Evolutionary conservation across 1,139 yeast genomes (phyloP).

Genomic region (Suzukiozyma palmioleophila): DNA sequence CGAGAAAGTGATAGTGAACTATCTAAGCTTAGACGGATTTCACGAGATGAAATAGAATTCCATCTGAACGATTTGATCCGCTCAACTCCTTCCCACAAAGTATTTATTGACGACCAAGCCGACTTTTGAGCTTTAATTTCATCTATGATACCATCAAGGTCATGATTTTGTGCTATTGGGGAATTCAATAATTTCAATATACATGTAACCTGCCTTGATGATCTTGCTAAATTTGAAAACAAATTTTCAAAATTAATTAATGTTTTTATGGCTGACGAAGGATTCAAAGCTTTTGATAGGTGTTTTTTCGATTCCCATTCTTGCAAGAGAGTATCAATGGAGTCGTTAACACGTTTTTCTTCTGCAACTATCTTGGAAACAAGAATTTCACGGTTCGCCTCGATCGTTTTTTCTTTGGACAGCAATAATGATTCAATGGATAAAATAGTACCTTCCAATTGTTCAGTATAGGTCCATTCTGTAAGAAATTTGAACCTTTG

Average conservation of each 20-base stretch:
- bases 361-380: slow-evolving; percentile 40
- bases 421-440: slow-evolving; percentile 41
- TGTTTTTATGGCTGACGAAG: slow-evolving; percentile 47
- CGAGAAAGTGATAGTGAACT: slow-evolving; percentile 45
- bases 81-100: slow-evolving; percentile 50
- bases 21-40: slow-evolving; percentile 49
- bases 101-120: slow-evolving; percentile 65
- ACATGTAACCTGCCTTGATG: slow-evolving; percentile 23
- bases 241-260: slow-evolving; percentile 40
- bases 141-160: slow-evolving; percentile 28
- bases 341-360: slow-evolving; percentile 32
- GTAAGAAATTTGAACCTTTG: slow-evolving; percentile 46
- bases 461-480: slow-evolving; percentile 63
- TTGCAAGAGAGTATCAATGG: slow-evolving; percentile 18
- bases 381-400: slow-evolving; percentile 40
- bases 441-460: slow-evolving; percentile 49
- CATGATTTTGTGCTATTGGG: slow-evolving; percentile 24
- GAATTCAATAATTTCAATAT: slow-evolving; percentile 44
- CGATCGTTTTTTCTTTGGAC: slow-evolving; percentile 35
- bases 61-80: slow-evolving; percentile 45
- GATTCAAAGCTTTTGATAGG: slow-evolving; percentile 31
- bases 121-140: slow-evolving; percentile 57
- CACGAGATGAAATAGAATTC: slow-evolving; percentile 45
- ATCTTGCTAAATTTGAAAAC: slow-evolving; percentile 16
- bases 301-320: slow-evolving; percentile 38